Conservation (phyloP, 257 asterid species). For the Misopates orontium region DNA sequence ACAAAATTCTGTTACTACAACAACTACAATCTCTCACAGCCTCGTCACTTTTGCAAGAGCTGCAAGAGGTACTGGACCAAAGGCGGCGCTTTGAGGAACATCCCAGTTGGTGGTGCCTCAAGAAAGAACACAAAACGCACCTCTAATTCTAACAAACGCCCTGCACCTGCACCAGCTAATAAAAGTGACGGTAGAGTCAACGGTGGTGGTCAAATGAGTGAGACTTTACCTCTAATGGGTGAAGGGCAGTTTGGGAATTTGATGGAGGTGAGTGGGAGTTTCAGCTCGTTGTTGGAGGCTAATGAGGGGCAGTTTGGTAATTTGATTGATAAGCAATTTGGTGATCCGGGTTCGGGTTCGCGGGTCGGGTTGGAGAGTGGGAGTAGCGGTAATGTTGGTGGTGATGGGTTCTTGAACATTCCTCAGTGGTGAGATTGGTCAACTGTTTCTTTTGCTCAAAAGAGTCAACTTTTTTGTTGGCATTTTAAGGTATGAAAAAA, state of each 20-base stretch:
- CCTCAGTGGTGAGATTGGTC: too few relatives aligned
- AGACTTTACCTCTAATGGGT: slow-evolving; percentile 38
- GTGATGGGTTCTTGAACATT: too few relatives aligned
- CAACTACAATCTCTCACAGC: slow-evolving; percentile 96
- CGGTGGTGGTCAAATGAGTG: slow-evolving; percentile 27
- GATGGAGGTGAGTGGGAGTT: slow-evolving; percentile 41
- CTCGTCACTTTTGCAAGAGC: slow-evolving; percentile 88
- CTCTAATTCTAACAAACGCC: slow-evolving; percentile 39
- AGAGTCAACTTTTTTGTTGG: too few relatives aligned
- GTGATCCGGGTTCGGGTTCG: slow-evolving; percentile 42
- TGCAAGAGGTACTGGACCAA: slow-evolving; percentile 91
- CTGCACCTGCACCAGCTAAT: too few relatives aligned
- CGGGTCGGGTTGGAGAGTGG: slow-evolving; percentile 38
- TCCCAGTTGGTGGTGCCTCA: slow-evolving; percentile 91
- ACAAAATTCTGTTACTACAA: slow-evolving; percentile 92
- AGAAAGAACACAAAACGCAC: slow-evolving; percentile 70
- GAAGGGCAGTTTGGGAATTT: slow-evolving; percentile 49
- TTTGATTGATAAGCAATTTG: slow-evolving; percentile 44
- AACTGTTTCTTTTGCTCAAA: too few relatives aligned
- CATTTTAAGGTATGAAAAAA: too few relatives aligned
- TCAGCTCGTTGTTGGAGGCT: slow-evolving; percentile 54
- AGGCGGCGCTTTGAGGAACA: slow-evolving; percentile 89
- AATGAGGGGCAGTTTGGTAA: slow-evolving; percentile 61
- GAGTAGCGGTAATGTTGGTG: slow-evolving; percentile 4
- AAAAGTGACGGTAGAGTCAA: slow-evolving; percentile 8